Conservation (phyloP, 1,139 yeast genomes). For the Candida pseudoviswanathii region DNA sequence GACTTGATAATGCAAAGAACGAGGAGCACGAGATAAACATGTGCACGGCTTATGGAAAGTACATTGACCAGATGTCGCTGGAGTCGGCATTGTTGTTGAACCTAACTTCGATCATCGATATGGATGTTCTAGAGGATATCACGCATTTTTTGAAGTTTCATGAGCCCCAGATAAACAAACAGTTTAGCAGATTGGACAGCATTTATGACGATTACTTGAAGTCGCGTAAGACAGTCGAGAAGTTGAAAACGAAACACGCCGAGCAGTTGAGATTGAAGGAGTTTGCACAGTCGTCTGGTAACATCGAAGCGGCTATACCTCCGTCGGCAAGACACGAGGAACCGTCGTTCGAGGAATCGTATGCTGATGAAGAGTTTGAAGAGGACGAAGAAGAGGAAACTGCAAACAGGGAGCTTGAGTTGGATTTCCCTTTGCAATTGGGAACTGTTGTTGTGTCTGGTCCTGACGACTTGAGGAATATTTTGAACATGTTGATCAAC, state of each 20-base stretch:
- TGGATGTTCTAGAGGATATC: constrained; percentile 37
- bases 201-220: constrained; percentile 31
- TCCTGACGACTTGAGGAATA: constrained; percentile 23
- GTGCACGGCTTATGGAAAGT: constrained; percentile 16
- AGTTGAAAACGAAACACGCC: constrained; percentile 31
- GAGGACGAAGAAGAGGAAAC: constrained; percentile 5
- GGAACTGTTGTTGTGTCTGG: constrained; percentile 30
- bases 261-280: constrained; percentile 37
- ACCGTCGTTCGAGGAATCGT: constrained; percentile 10
- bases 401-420: constrained; percentile 6
- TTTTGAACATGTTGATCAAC: constrained; percentile 27
- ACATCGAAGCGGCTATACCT: neutral
- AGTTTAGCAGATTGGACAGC: constrained; percentile 27
- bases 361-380: constrained; percentile 4
- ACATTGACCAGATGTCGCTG: constrained; percentile 19
- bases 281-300: constrained; percentile 21
- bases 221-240: constrained; percentile 29
- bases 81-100: constrained; percentile 30
- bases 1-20: neutral
- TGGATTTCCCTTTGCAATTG: constrained; percentile 34
- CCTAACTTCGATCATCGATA: constrained; percentile 40
- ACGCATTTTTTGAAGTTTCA: constrained; percentile 38
- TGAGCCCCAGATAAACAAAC: constrained; percentile 36
- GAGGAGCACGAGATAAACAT: constrained; percentile 15
- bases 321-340: constrained; percentile 6